Conservation (phyloP, 2,329 filamentous ascomycete genomes). For the Parastagonospora nodorum region DNA sequence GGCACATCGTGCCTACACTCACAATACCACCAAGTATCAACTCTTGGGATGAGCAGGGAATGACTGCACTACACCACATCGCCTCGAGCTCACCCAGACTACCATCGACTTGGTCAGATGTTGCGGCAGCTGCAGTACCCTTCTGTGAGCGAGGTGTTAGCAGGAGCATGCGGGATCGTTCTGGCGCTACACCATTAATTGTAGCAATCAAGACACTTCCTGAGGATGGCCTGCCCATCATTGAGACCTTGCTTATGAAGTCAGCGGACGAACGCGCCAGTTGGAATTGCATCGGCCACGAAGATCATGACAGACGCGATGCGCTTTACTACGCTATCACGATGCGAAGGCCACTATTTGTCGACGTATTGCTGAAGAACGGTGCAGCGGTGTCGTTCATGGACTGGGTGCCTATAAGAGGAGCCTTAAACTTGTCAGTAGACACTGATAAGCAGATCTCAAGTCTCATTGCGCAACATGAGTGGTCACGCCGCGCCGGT, state of each 20-base stretch:
- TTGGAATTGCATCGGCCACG: conserved; percentile 38
- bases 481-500: conserved; percentile 29
- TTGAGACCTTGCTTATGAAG: conserved; percentile 31
- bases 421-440: conserved; percentile 9
- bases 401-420: conserved; percentile 27
- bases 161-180: conserved; percentile 39
- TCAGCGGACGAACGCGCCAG: conserved; percentile 19
- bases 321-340: conserved; percentile 38
- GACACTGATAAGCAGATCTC: conserved; percentile 21
- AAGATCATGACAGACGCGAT: conserved; percentile 33
- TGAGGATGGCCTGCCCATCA: conserved; percentile 32
- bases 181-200: conserved; percentile 43
- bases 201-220: conserved; percentile 34
- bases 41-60: conserved; percentile 36
- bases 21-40: conserved; percentile 37
- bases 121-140: conserved; percentile 24
- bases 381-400: conserved; percentile 33
- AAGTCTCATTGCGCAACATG: conserved; percentile 31
- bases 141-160: conserved; percentile 40
- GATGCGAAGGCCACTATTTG: conserved; percentile 31
- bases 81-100: conserved; percentile 26
- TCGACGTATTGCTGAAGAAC: conserved; percentile 29
- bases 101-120: conserved; percentile 31
- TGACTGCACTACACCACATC: conserved; percentile 40
- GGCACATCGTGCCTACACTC: conserved; percentile 32